Conservation (phyloP, 2,329 filamentous ascomycete species). For the Penicillium psychrosexuale region DNA sequence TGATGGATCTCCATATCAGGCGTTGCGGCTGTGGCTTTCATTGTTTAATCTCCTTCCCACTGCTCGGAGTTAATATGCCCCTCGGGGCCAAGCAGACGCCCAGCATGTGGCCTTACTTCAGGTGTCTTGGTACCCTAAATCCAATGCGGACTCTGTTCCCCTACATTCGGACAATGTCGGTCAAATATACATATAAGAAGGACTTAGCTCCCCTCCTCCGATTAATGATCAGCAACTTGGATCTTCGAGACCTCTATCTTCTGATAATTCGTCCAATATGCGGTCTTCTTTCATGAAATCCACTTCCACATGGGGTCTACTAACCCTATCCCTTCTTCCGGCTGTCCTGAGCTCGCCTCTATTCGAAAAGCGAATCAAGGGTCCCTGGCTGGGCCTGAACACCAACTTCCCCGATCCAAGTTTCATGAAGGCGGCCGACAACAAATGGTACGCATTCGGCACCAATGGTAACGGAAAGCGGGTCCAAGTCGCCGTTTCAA, state of each 20-base stretch:
- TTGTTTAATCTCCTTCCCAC: not conserved
- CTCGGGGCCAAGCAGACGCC: slow-evolving; percentile 6
- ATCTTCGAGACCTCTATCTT: not conserved
- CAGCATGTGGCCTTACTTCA: not conserved
- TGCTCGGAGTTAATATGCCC: not conserved
- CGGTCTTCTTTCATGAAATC: not conserved
- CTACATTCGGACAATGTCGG: slow-evolving; percentile 3
- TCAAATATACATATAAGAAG: slow-evolving; percentile 15
- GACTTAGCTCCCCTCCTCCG: not conserved
- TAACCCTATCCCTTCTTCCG: slow-evolving; percentile 13
- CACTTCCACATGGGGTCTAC: slow-evolving; percentile 6
- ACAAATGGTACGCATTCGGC: slow-evolving; percentile 58
- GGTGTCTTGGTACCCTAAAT: not conserved
- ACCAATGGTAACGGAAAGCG: slow-evolving; percentile 52
- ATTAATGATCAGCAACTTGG: not conserved
- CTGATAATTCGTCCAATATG: slow-evolving; percentile 2
- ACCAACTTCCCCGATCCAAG: slow-evolving; percentile 44
- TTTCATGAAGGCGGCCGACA: slow-evolving; percentile 48
- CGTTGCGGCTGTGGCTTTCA: slow-evolving; percentile 1
- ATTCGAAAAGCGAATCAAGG: slow-evolving; percentile 16
- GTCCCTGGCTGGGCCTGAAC: slow-evolving; percentile 29
- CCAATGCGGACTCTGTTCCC: not conserved
- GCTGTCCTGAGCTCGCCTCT: slow-evolving; percentile 19
- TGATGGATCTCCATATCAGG: slow-evolving; percentile 15
- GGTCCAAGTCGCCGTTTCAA: slow-evolving; percentile 54